These are phyloP conservation scores for Dendrobium officinale DNA, from an alignment of 106 monocot genomes.

Conservation along the genomic window DNA sequence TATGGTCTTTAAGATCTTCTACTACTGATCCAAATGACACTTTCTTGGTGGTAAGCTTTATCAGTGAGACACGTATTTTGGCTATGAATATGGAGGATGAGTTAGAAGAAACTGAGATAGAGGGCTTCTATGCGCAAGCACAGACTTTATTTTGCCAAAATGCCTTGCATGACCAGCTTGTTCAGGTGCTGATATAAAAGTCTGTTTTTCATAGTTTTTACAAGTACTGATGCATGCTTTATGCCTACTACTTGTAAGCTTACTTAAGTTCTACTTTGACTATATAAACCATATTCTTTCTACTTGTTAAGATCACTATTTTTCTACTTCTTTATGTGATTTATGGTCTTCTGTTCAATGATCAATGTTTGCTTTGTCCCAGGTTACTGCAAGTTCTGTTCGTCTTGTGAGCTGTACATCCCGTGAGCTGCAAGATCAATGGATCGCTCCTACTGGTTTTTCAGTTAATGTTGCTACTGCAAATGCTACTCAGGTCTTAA, in stretches of 20 bases:
- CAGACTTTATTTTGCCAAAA: slow-evolving; percentile 96
- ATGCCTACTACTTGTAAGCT: not conserved
- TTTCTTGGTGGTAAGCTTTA: slow-evolving; percentile 96
- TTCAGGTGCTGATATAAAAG: slow-evolving; percentile 50
- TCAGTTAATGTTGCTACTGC: slow-evolving; percentile 98
- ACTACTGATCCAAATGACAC: slow-evolving; percentile 78
- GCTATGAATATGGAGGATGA: slow-evolving; percentile 99
- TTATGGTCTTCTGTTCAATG: not conserved
- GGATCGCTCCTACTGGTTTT: slow-evolving; percentile 82
- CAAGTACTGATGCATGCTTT: slow-evolving; percentile 8
- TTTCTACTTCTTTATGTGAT: not conserved
- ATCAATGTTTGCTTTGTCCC: slow-evolving; percentile 3
- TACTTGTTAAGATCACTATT: not conserved
- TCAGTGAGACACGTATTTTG: slow-evolving; percentile 87
- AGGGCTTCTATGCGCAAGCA: slow-evolving; percentile 79
- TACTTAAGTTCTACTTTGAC: not conserved
- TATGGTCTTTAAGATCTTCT: slow-evolving; percentile 84
- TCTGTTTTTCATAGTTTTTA: not conserved
- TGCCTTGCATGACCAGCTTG: slow-evolving; percentile 77
- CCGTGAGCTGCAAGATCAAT: slow-evolving; percentile 78
- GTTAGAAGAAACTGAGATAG: slow-evolving; percentile 97
- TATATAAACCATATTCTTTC: not conserved
- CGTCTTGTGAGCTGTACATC: slow-evolving; percentile 71
- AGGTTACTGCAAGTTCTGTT: slow-evolving; percentile 89
- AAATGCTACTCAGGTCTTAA: slow-evolving; percentile 75